These are phyloP conservation scores for Nicotiana knightiana DNA, from an alignment of 257 asterid genomes.

Conservation along the genomic window DNA sequence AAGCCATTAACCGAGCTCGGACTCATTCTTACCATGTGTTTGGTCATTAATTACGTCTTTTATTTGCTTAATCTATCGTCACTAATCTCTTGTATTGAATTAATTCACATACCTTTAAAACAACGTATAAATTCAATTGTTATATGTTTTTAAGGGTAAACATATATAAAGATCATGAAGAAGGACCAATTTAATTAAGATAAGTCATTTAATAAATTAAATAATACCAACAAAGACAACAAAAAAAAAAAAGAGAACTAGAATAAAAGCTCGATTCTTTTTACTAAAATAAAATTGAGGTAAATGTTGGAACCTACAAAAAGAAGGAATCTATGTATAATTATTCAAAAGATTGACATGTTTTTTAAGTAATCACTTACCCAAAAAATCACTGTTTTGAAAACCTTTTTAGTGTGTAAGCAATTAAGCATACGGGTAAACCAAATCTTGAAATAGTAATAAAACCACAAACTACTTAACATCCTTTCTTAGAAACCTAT, in stretches of 20 bases:
- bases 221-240: neutral
- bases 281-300: neutral
- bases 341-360: neutral
- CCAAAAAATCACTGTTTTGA: neutral
- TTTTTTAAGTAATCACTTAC: neutral
- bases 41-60: too few species aligned
- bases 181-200: too few species aligned
- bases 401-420: neutral
- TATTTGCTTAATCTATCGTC: too few species aligned
- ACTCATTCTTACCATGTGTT: too few species aligned
- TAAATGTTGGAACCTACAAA: neutral
- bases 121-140: too few species aligned
- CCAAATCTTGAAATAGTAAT: too few species aligned
- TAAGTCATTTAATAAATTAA: neutral
- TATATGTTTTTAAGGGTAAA: too few species aligned
- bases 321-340: neutral
- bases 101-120: too few species aligned
- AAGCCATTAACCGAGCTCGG: too few species aligned
- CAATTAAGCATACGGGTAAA: neutral
- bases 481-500: neutral
- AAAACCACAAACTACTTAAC: neutral
- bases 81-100: too few species aligned
- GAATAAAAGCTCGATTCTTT: neutral
- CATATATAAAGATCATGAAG: too few species aligned
- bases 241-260: neutral